Conservation (phyloP, 2,329 filamentous ascomycete species). For the Microsporum canis region DNA sequence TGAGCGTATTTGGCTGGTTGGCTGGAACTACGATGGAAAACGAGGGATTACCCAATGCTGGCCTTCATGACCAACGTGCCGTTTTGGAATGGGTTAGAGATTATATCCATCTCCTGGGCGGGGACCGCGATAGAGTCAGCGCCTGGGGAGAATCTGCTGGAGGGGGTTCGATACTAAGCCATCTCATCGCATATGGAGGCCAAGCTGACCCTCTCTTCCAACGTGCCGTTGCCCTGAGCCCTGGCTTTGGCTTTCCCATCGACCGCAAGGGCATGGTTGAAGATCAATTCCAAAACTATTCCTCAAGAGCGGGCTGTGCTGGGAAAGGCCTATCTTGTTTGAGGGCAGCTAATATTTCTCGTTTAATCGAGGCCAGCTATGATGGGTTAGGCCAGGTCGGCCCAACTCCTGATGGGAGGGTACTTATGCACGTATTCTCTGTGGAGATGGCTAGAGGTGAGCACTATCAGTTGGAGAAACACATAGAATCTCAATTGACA, state of each 20-base stretch:
- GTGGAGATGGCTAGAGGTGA: slow-evolving; percentile 23
- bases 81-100: slow-evolving; percentile 31
- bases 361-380: not conserved
- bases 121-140: slow-evolving; percentile 30
- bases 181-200: slow-evolving; percentile 38
- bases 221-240: slow-evolving; percentile 25
- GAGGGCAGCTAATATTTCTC: not conserved
- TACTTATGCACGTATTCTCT: slow-evolving; percentile 18
- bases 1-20: slow-evolving; percentile 24
- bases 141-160: slow-evolving; percentile 43
- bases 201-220: slow-evolving; percentile 36
- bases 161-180: slow-evolving; percentile 18
- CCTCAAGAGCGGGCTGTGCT: not conserved
- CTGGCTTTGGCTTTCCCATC: slow-evolving; percentile 19
- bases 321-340: not conserved
- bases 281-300: not conserved
- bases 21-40: slow-evolving; percentile 3
- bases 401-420: not conserved
- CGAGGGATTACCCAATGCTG: slow-evolving; percentile 12
- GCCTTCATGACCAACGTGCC: slow-evolving; percentile 38
- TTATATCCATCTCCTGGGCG: slow-evolving; percentile 33
- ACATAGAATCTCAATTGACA: not conserved
- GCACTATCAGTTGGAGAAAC: not conserved
- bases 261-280: slow-evolving; percentile 16
- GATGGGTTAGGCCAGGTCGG: not conserved